Evolutionary conservation across 2,329 filamentous ascomycete genomes (phyloP).

Genomic region (Aciculosporium take): DNA sequence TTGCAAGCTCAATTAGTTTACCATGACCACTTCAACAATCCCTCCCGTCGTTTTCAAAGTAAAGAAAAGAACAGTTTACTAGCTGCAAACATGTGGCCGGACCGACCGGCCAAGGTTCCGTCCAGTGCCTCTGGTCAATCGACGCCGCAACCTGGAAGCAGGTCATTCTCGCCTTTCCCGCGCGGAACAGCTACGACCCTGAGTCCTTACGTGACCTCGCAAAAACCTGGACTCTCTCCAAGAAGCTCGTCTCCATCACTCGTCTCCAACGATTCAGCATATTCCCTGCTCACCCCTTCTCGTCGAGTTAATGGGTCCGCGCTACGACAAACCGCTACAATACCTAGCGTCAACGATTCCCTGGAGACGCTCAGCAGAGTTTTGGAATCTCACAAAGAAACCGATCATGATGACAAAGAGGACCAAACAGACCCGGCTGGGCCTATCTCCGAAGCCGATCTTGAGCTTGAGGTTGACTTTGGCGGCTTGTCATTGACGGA

Average conservation of each 20-base stretch:
- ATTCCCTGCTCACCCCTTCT: slow-evolving; percentile 55
- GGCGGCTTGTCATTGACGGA: slow-evolving; percentile 61
- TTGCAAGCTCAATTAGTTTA: neutral
- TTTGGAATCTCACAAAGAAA: slow-evolving; percentile 18
- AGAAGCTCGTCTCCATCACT: slow-evolving; percentile 68
- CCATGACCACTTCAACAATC: neutral
- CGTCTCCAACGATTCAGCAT: slow-evolving; percentile 61
- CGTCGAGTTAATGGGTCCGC: slow-evolving; percentile 53
- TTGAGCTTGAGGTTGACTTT: slow-evolving; percentile 64
- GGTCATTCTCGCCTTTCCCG: slow-evolving; percentile 57
- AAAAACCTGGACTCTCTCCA: slow-evolving; percentile 52
- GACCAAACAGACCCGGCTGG: slow-evolving; percentile 4
- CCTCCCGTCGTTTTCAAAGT: neutral
- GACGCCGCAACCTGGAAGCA: slow-evolving; percentile 47
- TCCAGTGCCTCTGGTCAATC: slow-evolving; percentile 43
- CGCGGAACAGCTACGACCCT: slow-evolving; percentile 54
- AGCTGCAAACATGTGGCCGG: slow-evolving; percentile 64
- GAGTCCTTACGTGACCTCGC: slow-evolving; percentile 52
- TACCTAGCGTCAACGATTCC: slow-evolving; percentile 46
- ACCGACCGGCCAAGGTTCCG: slow-evolving; percentile 60
- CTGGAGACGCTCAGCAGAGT: slow-evolving; percentile 49
- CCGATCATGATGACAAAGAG: slow-evolving; percentile 3
- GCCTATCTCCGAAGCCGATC: slow-evolving; percentile 31
- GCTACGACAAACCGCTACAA: slow-evolving; percentile 42
- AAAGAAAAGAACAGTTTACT: neutral